Evolutionary conservation across 352 stramenopile species (phyloP), one percentile per base, ranked within the genome.

Genomic region (Globisporangium spiculum): DNA sequence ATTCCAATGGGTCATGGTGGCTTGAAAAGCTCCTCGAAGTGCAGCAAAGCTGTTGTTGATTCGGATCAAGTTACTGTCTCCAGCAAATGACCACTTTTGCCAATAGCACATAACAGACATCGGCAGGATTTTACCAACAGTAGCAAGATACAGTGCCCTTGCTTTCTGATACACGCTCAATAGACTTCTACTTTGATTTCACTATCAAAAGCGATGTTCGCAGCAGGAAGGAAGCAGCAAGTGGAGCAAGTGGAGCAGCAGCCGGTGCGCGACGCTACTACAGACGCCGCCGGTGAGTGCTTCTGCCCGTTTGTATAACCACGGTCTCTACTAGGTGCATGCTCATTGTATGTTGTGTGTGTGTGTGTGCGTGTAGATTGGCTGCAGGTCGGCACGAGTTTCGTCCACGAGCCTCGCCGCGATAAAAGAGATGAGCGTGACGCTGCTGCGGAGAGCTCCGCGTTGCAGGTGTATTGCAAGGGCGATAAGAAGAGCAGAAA

Each of bases 401-500:
- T 71, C 32, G 66, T 58, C 3, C 24, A 27, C 10, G 54, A n/a
- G 3, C 18, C 50, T 2, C 52, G 52, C 20, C 22, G 38, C 18
- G 27, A 61, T 10, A 27, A 20, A 52, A 10, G 6, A 6, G n/a
- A 9, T 12, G 44, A 52, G 38, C 38, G 38, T 18, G 18, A 52
- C 27, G 55, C 36, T 10, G 8, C 18, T 16, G 30, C 55, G 4
- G 62, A 67, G n/a, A 67, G 62, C 50, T 67, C 22, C 9, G 53
- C 63, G 12, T 54, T 68, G 53, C 63, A 57, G 46, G 26, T 68
- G 27, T 61, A 71, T 65, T 61, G 62, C 63, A 4, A 61, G 55
- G 46, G 67, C 66, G 61, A 80, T 79, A 91, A 86, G 72, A 66
- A 55, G 26, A 54, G 18, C 58, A 71, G 78, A 63, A 78, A 85